phyloP scores from a whole-genome alignment of 257 asterid genomes.

The Asclepias syriaca region DNA sequence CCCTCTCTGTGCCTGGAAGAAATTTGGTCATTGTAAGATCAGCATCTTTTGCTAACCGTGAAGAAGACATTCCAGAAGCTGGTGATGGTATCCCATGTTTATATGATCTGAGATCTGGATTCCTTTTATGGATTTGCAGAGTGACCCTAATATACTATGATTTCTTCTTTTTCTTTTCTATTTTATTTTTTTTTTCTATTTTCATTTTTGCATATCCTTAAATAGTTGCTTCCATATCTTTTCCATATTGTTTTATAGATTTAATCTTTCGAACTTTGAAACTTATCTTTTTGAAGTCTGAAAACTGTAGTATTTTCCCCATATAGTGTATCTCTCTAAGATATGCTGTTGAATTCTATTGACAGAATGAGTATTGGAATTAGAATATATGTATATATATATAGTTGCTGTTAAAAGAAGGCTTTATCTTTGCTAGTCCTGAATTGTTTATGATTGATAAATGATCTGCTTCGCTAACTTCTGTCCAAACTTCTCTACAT shows the following conservation, averaged over 20 bases:
- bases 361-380: neutral
- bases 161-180: no score
- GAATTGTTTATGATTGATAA: neutral
- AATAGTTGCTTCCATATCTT: neutral
- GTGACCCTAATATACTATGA: neutral
- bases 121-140: neutral
- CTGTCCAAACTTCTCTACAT: neutral
- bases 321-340: neutral
- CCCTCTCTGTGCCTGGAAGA: constrained; percentile 79
- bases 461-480: neutral
- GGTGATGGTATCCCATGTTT: constrained; percentile 52
- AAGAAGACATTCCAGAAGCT: constrained; percentile 42
- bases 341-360: neutral
- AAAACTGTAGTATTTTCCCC: neutral
- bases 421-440: neutral
- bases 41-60: constrained; percentile 50
- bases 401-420: neutral
- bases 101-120: constrained; percentile 1
- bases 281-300: neutral
- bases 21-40: constrained; percentile 67
- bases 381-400: neutral
- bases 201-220: neutral
- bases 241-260: neutral
- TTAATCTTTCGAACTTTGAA: neutral
- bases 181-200: neutral